Conservation (phyloP, 2,329 filamentous ascomycete species). For the Colletotrichum tropicicola region DNA sequence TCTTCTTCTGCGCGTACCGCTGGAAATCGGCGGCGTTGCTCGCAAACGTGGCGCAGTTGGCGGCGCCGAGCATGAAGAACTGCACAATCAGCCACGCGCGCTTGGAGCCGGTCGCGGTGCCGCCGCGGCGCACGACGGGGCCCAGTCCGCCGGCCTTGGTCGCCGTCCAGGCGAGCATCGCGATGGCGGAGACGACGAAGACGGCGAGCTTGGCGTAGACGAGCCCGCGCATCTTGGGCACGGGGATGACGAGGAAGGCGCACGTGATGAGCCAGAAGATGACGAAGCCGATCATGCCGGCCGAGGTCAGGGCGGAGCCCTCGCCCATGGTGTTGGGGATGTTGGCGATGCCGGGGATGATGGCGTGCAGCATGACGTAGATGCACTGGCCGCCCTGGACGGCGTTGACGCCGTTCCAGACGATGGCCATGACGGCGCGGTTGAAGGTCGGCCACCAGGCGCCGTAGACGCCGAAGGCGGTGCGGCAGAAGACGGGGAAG, state of each 20-base stretch:
- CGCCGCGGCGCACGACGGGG: conserved; percentile 68
- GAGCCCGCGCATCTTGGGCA: conserved; percentile 31
- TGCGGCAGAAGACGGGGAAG: conserved; percentile 51
- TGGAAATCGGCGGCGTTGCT: conserved; percentile 53
- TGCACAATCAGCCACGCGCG: conserved; percentile 47
- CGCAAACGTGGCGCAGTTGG: conserved; percentile 47
- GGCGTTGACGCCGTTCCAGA: conserved; percentile 54
- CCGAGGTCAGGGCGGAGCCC: conserved; percentile 49
- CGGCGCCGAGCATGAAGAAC: conserved; percentile 46
- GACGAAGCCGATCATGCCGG: conserved; percentile 50
- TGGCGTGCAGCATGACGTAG: conserved; percentile 47
- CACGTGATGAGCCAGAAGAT: conserved; percentile 51
- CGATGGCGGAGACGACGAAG: conserved; percentile 45
- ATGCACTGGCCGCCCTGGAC: conserved; percentile 44
- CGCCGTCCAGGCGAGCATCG: conserved; percentile 64
- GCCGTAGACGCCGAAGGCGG: conserved; percentile 53
- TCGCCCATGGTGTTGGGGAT: conserved; percentile 49
- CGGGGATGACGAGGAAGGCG: conserved; percentile 47
- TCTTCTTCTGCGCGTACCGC: conserved; percentile 49
- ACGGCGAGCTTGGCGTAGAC: conserved; percentile 41
- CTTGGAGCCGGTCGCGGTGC: conserved; percentile 56
- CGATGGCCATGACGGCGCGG: conserved; percentile 53
- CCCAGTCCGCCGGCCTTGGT: conserved; percentile 79
- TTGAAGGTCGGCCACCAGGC: conserved; percentile 54
- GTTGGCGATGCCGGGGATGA: conserved; percentile 49